Conservation (phyloP, 768 basidiomycete genomes). For the Podaxis rugospora region DNA sequence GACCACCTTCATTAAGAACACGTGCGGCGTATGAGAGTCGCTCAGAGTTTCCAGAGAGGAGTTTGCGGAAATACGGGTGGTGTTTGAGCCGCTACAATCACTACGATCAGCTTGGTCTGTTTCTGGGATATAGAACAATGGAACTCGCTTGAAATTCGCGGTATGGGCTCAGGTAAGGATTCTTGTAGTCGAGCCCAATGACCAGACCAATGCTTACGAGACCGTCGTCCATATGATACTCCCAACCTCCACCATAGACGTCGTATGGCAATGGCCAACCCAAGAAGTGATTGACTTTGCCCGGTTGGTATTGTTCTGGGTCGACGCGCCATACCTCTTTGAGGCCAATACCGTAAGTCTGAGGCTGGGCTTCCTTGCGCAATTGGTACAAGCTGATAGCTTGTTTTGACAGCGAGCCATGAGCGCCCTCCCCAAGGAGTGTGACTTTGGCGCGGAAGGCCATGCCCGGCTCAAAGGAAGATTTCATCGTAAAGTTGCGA, state of each 20-base stretch:
- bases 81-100: constrained; percentile 74
- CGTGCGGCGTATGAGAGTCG: constrained; percentile 91
- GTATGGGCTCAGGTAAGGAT: constrained; percentile 91
- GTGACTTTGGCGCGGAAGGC: constrained; percentile 91
- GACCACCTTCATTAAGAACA: constrained; percentile 87
- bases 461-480: constrained; percentile 94
- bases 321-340: constrained; percentile 97
- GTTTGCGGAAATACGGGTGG: constrained; percentile 84
- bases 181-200: constrained; percentile 90
- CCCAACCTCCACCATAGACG: constrained; percentile 91
- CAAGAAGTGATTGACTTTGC: constrained; percentile 87
- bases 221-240: constrained; percentile 93
- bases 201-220: constrained; percentile 90
- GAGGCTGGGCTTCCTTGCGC: constrained; percentile 66
- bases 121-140: not conserved
- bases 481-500: constrained; percentile 68
- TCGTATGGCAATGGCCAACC: constrained; percentile 86
- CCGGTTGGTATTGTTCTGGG: constrained; percentile 56
- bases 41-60: constrained; percentile 61
- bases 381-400: constrained; percentile 72
- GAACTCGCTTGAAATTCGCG: constrained; percentile 80
- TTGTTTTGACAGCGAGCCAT: constrained; percentile 85
- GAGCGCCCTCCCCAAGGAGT: constrained; percentile 91
- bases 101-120: not conserved
- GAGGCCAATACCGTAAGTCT: constrained; percentile 94